Percentiles rank a stretch among this genome's conserved stretches.
Evolutionary conservation across 2,329 filamentous ascomycete genomes (phyloP).

Genomic region (Verticillium klebahnii): DNA sequence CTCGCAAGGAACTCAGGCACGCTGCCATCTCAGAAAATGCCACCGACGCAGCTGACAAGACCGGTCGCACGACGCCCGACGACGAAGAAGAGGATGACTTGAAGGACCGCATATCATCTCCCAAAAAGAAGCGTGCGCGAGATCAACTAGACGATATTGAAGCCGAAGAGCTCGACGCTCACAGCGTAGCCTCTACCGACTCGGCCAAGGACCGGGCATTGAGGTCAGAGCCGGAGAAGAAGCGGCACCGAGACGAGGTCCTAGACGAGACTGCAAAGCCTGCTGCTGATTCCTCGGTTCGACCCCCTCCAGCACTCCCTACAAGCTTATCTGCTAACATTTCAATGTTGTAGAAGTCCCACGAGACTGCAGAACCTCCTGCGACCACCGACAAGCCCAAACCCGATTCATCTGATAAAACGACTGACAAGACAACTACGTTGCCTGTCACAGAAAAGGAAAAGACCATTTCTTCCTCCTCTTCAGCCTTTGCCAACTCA

Average conservation of each 20-base stretch:
- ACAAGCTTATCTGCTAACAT: background rate
- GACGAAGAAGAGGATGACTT: conserved; percentile 30
- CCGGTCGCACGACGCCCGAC: conserved; percentile 17
- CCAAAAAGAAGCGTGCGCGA: conserved; percentile 62
- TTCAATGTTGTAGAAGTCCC: conserved; percentile 8
- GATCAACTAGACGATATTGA: conserved; percentile 49
- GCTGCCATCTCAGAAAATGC: conserved; percentile 55
- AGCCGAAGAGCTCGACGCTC: conserved; percentile 36
- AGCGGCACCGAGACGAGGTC: conserved; percentile 52
- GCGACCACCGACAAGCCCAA: background rate
- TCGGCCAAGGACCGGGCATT: conserved; percentile 44
- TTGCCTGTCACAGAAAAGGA: conserved; percentile 16
- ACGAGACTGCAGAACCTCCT: background rate
- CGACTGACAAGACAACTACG: background rate
- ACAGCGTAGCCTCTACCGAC: conserved; percentile 35
- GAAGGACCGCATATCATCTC: conserved; percentile 50
- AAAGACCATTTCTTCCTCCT: conserved; percentile 31
- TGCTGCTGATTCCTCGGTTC: background rate
- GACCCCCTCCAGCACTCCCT: conserved; percentile 5
- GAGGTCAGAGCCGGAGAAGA: conserved; percentile 57
- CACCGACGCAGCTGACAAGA: conserved; percentile 15
- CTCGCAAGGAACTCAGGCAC: conserved; percentile 60
- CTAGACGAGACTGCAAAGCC: conserved; percentile 14
- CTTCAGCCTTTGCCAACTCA: conserved; percentile 60
- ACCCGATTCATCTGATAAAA: background rate